Conservation (phyloP, 2,329 filamentous ascomycete genomes). For the Chaetomium sp. region DNA sequence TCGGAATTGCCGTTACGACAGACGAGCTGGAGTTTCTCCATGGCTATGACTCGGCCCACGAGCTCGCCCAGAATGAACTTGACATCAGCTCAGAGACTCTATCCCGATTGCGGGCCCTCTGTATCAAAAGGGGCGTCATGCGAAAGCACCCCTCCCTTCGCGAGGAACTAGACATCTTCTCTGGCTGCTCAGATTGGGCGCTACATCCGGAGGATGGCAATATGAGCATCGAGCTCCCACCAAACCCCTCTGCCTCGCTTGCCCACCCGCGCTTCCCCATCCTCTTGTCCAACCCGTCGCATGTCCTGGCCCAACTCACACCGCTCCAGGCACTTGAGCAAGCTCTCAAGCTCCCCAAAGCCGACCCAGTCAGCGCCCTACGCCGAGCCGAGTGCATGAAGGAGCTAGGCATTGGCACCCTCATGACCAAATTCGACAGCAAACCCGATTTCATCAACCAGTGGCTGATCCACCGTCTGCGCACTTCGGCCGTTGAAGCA, state of each 20-base stretch:
- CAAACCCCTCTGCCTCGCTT: conserved; percentile 32
- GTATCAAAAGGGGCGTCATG: conserved; percentile 37
- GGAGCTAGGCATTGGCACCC: conserved; percentile 41
- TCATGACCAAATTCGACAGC: conserved; percentile 35
- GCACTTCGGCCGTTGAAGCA: conserved; percentile 40
- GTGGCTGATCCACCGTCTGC: conserved; percentile 48
- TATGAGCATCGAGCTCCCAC: conserved; percentile 33
- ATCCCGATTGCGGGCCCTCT: conserved; percentile 32
- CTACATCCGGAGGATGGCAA: conserved; percentile 30
- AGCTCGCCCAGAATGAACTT: conserved; percentile 30
- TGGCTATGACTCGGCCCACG: conserved; percentile 35
- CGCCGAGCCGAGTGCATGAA: conserved; percentile 39
- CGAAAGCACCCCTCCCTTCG: conserved; percentile 35
- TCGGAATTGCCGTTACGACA: conserved; percentile 25
- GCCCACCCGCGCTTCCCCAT: conserved; percentile 38
- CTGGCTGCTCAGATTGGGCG: conserved; percentile 23
- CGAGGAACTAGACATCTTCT: conserved; percentile 36
- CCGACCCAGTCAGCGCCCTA: conserved; percentile 29
- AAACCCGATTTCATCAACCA: conserved; percentile 43
- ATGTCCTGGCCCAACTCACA: conserved; percentile 39
- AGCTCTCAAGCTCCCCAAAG: conserved; percentile 33
- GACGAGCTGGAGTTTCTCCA: conserved; percentile 40
- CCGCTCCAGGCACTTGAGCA: conserved; percentile 35
- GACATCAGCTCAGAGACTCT: conserved; percentile 31
- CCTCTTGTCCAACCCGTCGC: conserved; percentile 43